Conservation (phyloP, 1,284 basidiomycete species). For the Irpex rosettiformis region DNA sequence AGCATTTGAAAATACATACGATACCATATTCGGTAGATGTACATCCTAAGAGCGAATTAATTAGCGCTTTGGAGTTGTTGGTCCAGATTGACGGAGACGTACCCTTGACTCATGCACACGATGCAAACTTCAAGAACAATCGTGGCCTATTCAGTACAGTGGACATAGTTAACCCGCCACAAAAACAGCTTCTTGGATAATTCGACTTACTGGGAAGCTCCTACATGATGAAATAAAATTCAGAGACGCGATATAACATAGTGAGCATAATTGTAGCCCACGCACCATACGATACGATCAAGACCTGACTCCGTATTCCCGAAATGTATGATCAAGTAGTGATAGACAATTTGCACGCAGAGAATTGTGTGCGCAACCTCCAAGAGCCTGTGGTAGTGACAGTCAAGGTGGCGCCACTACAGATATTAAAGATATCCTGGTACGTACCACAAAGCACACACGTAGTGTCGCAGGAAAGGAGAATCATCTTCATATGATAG, state of each 20-base stretch:
- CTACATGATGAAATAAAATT: not conserved
- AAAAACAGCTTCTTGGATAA: too few species aligned
- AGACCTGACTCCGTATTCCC: not conserved
- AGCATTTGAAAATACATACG: not conserved
- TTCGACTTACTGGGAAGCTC: not conserved
- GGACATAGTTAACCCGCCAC: too few species aligned
- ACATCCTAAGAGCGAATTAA: not conserved
- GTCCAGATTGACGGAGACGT: not conserved
- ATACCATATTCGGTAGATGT: not conserved
- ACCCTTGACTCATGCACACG: slow-evolving; percentile 5
- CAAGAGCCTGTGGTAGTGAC: not conserved
- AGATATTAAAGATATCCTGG: not conserved
- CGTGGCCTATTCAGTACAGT: not conserved
- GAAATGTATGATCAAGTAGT: not conserved
- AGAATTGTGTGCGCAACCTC: not conserved
- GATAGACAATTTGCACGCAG: not conserved
- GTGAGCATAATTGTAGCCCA: not conserved
- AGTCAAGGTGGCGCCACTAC: too few species aligned
- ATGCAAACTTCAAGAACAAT: not conserved
- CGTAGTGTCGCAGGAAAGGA: not conserved
- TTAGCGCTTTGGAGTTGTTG: not conserved
- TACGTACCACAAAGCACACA: not conserved
- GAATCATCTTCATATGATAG: slow-evolving; percentile 2
- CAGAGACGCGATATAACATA: not conserved
- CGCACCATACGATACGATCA: not conserved